Evolutionary conservation across 495 filamentous ascomycete species (phyloP), one percentile per base, ranked within the genome.

Genomic region (Cairneyella variabilis): DNA sequence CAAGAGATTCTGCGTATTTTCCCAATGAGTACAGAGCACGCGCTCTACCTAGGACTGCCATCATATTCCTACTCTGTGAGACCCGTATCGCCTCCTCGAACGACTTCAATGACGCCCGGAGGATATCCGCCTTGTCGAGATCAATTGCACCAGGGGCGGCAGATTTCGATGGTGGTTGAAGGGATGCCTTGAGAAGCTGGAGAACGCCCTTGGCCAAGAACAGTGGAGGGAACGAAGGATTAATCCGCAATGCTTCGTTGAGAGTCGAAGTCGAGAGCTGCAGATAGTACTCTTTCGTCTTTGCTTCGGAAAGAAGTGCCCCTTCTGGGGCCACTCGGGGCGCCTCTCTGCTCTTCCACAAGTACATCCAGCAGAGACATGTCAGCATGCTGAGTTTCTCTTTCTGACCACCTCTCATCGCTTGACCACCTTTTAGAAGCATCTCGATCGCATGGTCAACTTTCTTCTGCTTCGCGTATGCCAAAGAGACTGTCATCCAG

Each of bases 381-480:
- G 83, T 85, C 47, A 96, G 70, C 53, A 96, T 80, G 51, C 85
- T 88, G 46, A 97, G 78, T 67, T 86, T 90, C 71, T 98, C 93
- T 46, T 91, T 86, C 17, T 83, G 79, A 39, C 83, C 82, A 40
- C 80, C 84, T 32, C 83, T 78, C 65, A 95, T 80, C 21, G 85
- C 90, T 42, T 78, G 79, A 48, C 92, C 74, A 44, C 91, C 91
- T 58, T 90, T 90, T 37, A 83, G 81, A 50, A 98, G 74, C 60
- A 98, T 93, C 66, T 97, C 91, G 60, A 97, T 91, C 37, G 93
- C 93, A 69, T 90, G 88, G 59, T 96, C 90, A 38, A 91, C 78
- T 69, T 95, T 92, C 32, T 84, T 81, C 68, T 95, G 90, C 70
- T 97, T 97, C 22, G 92, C 91, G 64, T 98, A 97, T n/a, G 92